phyloP scores from a whole-genome alignment of 768 basidiomycete genomes.

The Hericium coralloides region DNA sequence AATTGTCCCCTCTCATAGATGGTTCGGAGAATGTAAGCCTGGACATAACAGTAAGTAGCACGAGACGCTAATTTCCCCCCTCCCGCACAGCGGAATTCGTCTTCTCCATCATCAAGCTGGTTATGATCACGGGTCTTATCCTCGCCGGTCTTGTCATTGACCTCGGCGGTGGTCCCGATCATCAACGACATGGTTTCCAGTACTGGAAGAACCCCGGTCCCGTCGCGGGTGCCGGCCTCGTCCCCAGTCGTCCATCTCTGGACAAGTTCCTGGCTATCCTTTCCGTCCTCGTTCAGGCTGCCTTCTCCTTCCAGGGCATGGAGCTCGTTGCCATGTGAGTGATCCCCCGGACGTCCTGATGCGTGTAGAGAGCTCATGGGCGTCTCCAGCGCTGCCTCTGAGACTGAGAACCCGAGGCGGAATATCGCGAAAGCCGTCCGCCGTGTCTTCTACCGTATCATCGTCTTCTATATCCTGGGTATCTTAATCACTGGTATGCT shows the following conservation, averaged over 20 bases:
- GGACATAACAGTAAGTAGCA: background rate
- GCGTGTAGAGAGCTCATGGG: background rate
- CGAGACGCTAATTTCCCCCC: background rate
- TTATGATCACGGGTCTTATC: conserved; percentile 53
- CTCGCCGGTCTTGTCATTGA: conserved; percentile 61
- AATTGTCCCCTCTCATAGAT: conserved; percentile 13
- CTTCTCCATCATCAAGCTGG: conserved; percentile 56
- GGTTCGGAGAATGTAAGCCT: conserved; percentile 46
- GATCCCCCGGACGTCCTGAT: background rate
- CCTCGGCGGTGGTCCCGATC: conserved; percentile 67
- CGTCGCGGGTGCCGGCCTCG: conserved; percentile 23
- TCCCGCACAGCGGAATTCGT: conserved; percentile 42
- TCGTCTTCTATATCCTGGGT: conserved; percentile 71
- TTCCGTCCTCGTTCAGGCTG: conserved; percentile 40
- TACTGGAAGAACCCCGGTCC: conserved; percentile 72
- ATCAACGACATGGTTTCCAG: conserved; percentile 64
- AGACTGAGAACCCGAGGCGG: conserved; percentile 68
- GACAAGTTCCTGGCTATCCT: conserved; percentile 34
- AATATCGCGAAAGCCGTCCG: conserved; percentile 72
- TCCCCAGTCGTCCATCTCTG: conserved; percentile 22
- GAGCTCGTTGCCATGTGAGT: conserved; percentile 63
- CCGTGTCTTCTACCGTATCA: conserved; percentile 73
- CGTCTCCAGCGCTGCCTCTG: conserved; percentile 52
- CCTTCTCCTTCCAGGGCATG: conserved; percentile 74
- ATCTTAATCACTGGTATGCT: conserved; percentile 73